These are phyloP conservation scores for Psophocarpus tetragonolobus DNA, from an alignment of 306 rosid genomes.

Conservation along the genomic window DNA sequence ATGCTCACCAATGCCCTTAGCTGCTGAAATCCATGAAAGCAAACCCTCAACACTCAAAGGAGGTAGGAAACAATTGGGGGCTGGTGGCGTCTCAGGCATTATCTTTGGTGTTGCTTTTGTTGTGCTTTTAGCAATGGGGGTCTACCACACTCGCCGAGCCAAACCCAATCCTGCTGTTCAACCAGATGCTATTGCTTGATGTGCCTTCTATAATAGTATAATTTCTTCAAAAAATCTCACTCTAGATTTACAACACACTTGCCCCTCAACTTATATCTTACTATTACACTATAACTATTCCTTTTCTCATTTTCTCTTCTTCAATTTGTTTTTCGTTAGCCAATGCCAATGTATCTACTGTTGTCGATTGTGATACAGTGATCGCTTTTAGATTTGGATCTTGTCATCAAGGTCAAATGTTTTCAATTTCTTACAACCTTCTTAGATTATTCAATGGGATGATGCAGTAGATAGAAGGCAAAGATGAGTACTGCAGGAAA, in stretches of 20 bases:
- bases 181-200: constrained; percentile 17
- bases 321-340: constrained; percentile 22
- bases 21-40: constrained; percentile 56
- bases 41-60: constrained; percentile 32
- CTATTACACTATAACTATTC: not conserved
- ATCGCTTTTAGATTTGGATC: constrained; percentile 20
- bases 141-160: constrained; percentile 37
- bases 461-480: not conserved
- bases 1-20: constrained; percentile 77
- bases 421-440: not conserved
- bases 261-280: not conserved
- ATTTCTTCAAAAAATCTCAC: not conserved
- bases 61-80: constrained; percentile 43
- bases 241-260: not conserved
- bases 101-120: constrained; percentile 59
- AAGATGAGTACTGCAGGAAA: constrained; percentile 6
- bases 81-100: constrained; percentile 60
- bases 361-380: not conserved
- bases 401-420: not conserved
- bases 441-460: not conserved
- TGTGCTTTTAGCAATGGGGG: constrained; percentile 68
- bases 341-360: constrained; percentile 25
- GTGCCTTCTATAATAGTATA: not conserved
- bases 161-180: constrained; percentile 23
- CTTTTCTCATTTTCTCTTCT: not conserved